These are phyloP conservation scores for Digitaria exilis DNA, from an alignment of 202 grass and related monocot genomes.

Conservation along the genomic window DNA sequence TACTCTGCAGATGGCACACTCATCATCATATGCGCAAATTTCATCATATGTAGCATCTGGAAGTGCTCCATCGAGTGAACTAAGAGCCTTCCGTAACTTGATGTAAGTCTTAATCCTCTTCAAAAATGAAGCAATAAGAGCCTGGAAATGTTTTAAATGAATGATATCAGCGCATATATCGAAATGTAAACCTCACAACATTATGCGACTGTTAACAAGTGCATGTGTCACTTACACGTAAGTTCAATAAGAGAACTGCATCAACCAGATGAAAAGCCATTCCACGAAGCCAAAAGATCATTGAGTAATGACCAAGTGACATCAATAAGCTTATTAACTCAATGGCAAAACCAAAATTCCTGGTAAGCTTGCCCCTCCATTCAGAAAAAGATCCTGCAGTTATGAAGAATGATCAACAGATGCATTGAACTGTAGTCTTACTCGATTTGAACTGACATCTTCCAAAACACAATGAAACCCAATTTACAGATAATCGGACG, in stretches of 20 bases:
- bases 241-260: slow-evolving; percentile 79
- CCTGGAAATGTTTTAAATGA: slow-evolving; percentile 50
- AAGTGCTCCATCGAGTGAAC: slow-evolving; percentile 79
- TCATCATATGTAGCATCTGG: slow-evolving; percentile 96
- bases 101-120: slow-evolving; percentile 77
- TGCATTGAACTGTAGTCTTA: background rate
- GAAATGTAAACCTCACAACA: background rate
- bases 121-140: slow-evolving; percentile 80
- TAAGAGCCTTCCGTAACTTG: slow-evolving; percentile 77
- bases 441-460: slow-evolving; percentile 24
- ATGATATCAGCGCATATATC: slow-evolving; percentile 28
- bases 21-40: slow-evolving; percentile 81
- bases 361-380: slow-evolving; percentile 76
- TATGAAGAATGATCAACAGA: slow-evolving; percentile 28
- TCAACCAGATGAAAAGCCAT: slow-evolving; percentile 95
- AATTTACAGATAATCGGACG: background rate
- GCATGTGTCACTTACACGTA: slow-evolving; percentile 70
- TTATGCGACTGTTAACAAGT: slow-evolving; percentile 16
- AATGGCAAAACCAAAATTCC: slow-evolving; percentile 87
- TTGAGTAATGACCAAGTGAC: slow-evolving; percentile 86
- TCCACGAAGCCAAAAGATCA: slow-evolving; percentile 94
- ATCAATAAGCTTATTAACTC: slow-evolving; percentile 77
- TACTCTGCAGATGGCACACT: slow-evolving; percentile 98
- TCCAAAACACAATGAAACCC: background rate
- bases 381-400: slow-evolving; percentile 89